A percentile compares a stretch with the other conserved stretches of the same genome.
Conservation (phyloP, 2,329 filamentous ascomycete genomes). For the Fusarium agapanthi region DNA sequence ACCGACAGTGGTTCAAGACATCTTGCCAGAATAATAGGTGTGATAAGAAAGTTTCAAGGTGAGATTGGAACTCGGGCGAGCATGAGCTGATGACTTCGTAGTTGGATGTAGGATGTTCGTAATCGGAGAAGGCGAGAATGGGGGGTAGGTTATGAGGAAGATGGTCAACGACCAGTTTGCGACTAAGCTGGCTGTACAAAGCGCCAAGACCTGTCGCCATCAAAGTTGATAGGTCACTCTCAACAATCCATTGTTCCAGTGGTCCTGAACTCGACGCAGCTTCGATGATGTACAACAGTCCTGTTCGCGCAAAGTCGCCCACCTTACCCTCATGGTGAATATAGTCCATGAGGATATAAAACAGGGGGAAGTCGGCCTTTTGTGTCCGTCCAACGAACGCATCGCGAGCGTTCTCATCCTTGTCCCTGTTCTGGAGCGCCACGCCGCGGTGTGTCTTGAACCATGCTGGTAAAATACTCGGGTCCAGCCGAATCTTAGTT, state of each 20-base stretch:
- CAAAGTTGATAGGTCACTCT: conserved; percentile 93
- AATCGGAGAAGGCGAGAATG: conserved; percentile 89
- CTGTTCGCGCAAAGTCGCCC: conserved; percentile 94
- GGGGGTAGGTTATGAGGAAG: conserved; percentile 79
- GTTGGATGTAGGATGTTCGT: conserved; percentile 75
- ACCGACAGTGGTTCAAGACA: conserved; percentile 93
- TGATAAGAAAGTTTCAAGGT: conserved; percentile 92
- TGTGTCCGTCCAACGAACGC: conserved; percentile 86
- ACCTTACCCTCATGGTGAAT: conserved; percentile 95
- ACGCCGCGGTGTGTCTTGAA: conserved; percentile 70
- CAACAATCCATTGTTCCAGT: conserved; percentile 95
- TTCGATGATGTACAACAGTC: conserved; percentile 94
- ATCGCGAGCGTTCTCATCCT: conserved; percentile 69
- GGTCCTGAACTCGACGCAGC: conserved; percentile 83
- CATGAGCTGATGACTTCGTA: conserved; percentile 78
- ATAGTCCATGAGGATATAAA: conserved; percentile 95
- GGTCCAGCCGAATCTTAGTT: conserved; percentile 92
- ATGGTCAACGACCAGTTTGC: conserved; percentile 84
- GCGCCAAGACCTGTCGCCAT: conserved; percentile 96
- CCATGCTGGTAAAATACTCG: conserved; percentile 88
- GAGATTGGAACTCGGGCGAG: conserved; percentile 79
- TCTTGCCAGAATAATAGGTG: conserved; percentile 99
- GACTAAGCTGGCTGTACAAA: conserved; percentile 71
- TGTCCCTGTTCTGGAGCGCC: conserved; percentile 47
- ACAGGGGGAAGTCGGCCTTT: conserved; percentile 92